Base-by-base conservation (phyloP, 805 yeast species). In the Schwanniomyces vanrijiae region DNA sequence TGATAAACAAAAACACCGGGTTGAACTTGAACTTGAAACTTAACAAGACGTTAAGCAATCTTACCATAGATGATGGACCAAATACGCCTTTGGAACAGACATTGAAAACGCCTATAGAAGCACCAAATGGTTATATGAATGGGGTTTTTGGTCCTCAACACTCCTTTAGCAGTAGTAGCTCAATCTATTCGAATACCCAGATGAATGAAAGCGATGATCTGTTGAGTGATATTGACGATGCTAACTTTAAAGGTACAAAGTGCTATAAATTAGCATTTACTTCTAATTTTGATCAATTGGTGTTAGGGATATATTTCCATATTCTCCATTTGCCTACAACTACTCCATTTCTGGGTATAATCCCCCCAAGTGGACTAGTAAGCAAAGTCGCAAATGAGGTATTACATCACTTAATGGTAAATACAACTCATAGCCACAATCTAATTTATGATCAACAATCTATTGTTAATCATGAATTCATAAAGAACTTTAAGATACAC, bases 11-110 rank as follows among this genome's bases (percentile, higher is more conserved):
- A 44, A 65, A 66, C 42, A 43, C 54, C 16, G 64, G 66, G 45
- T 64, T 71, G 46, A 56, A 65, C 38, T 61, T 72, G 46, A 67
- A 68, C 38, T 61, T 72, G 46, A 67, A 68, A 51, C 52, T 69
- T 21, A 68, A 64, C 59, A 62, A 65, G 51, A 53, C 68, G 18
- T 55, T 64, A 40, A 55, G 56, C 20, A 55, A 61, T 44, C 46
- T 61, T 34, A 59, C 55, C 14, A 38, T 50, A 9, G 64, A 57
- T 7, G 42, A 53, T 42, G 66, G 62, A 8, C 77, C 77, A n/a
- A 68, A 56, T 51, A 73, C 78, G 3, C 78, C 78, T n/a, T 56
- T 69, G 40, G 78, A 73, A 29, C 77, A 71, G 52, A 73, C 77
- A 0, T 55, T 71, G 37, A 60, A 53, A 37, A 73, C 77, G 5